These are phyloP conservation scores for Boletus fagicola DNA, from an alignment of 768 basidiomycete genomes.

Conservation along the genomic window DNA sequence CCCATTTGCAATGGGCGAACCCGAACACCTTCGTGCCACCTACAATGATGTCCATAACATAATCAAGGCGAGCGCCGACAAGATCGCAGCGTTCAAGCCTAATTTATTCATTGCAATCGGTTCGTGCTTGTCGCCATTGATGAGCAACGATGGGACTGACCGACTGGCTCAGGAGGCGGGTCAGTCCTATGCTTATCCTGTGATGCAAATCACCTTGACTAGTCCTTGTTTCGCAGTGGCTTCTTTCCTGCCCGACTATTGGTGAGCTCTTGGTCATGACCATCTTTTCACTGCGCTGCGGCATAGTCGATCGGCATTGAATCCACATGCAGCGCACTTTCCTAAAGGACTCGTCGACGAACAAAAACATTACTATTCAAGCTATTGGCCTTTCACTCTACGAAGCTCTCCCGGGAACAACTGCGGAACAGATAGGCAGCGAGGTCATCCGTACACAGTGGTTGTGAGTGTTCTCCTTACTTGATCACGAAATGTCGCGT, in stretches of 20 bases:
- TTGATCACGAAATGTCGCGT: not conserved
- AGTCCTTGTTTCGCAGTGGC: slow-evolving; percentile 51
- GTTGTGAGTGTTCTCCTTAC: slow-evolving; percentile 57
- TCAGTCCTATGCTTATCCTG: slow-evolving; percentile 40
- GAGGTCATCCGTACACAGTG: slow-evolving; percentile 96
- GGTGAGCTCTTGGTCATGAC: slow-evolving; percentile 38
- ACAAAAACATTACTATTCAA: slow-evolving; percentile 86
- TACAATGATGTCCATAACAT: slow-evolving; percentile 94
- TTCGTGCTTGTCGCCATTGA: slow-evolving; percentile 29
- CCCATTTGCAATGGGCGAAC: slow-evolving; percentile 34
- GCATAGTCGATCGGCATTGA: not conserved
- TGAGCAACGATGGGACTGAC: not conserved
- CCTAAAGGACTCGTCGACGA: slow-evolving; percentile 64
- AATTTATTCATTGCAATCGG: slow-evolving; percentile 84
- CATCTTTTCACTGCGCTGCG: not conserved
- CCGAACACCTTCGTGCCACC: slow-evolving; percentile 67
- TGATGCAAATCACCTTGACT: slow-evolving; percentile 12
- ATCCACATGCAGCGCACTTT: slow-evolving; percentile 65
- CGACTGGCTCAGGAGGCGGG: slow-evolving; percentile 66
- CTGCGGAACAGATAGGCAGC: slow-evolving; percentile 68
- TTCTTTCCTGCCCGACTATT: slow-evolving; percentile 96
- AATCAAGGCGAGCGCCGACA: slow-evolving; percentile 62
- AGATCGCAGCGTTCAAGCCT: slow-evolving; percentile 84
- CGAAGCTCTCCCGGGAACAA: slow-evolving; percentile 78
- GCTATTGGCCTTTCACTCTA: slow-evolving; percentile 97